Evolutionary conservation across 2,329 filamentous ascomycete species (phyloP).

Genomic region (Ceratocystis variospora): DNA sequence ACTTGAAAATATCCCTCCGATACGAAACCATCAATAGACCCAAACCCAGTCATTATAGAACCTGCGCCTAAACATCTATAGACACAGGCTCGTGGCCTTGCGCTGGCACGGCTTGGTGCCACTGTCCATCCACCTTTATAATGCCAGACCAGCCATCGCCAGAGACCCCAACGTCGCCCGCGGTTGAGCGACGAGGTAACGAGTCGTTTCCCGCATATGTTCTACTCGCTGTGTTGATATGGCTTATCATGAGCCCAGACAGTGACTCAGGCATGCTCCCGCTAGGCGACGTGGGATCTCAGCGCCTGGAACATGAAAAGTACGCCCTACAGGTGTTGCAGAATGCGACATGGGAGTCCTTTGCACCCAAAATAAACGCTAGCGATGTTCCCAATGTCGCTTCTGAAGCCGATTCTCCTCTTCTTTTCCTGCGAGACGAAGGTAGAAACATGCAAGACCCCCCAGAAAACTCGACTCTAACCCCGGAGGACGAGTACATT

Average conservation of each 20-base stretch:
- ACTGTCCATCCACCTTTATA: neutral
- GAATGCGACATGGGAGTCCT: slow-evolving; percentile 46
- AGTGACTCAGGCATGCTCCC: slow-evolving; percentile 25
- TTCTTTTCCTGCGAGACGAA: slow-evolving; percentile 20
- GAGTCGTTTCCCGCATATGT: slow-evolving; percentile 16
- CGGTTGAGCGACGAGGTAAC: neutral
- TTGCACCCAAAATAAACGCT: slow-evolving; percentile 30
- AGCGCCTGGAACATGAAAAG: slow-evolving; percentile 38
- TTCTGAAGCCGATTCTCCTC: slow-evolving; percentile 17
- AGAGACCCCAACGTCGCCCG: slow-evolving; percentile 1
- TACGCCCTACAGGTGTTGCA: slow-evolving; percentile 41
- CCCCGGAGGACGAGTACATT: slow-evolving; percentile 15
- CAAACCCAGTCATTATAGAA: neutral
- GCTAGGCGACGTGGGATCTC: slow-evolving; percentile 23
- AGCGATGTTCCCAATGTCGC: neutral
- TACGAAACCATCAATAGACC: neutral
- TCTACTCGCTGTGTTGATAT: slow-evolving; percentile 14
- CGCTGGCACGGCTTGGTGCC: slow-evolving; percentile 7
- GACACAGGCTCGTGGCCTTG: slow-evolving; percentile 3
- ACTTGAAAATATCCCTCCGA: neutral
- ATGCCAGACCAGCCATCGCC: slow-evolving; percentile 4
- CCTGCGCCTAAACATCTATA: neutral
- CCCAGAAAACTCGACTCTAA: slow-evolving; percentile 2
- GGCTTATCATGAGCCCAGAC: slow-evolving; percentile 17
- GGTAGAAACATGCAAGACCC: slow-evolving; percentile 3